Evolutionary conservation across 805 yeast species (phyloP), one percentile per base, ranked within the genome.

Genomic region (Pichia exigua): DNA sequence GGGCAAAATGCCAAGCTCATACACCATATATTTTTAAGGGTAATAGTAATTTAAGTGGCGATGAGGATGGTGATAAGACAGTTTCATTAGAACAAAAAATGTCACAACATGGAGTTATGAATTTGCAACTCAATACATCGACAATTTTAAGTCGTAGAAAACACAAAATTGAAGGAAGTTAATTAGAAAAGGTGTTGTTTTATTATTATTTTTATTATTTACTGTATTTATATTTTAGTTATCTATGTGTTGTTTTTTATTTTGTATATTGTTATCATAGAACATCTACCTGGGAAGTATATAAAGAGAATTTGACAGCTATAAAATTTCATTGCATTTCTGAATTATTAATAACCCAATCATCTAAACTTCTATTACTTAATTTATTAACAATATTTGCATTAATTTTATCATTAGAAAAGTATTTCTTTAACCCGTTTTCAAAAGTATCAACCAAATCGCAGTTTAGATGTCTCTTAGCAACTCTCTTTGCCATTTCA

Each of bases 61-160:
- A 32, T 32, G n/a, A 32, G 12, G 38, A 32, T 12, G 13, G 11
- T 11, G 15, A 26, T 11, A 39, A 39, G 2, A 22, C 10, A 1
- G 43, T 20, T 46, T 48, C 51, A 55, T 62, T 47, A 80, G 55
- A 54, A 20, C 45, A 55, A 26, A 46, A 40, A 24, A 35, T 55
- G 44, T 39, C 28, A 24, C 38, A 44, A 21, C 54, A 53, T 39
- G 44, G 48, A 15, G 42, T 47, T 4, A 55, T 84, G 57, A 85
- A 84, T 49, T 70, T 85, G 53, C 80, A 78, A 54, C 65, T 85
- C 60, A 81, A 80, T 51, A 84, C 83, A 21, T 81, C 87, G 44
- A 83, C 84, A 32, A 65, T 85, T 54, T 67, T 85, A 40, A 77
- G 81, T 45, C 71, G 89, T 50, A 70, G 89, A 46, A 73, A 73